Evolutionary conservation across 306 rosid genomes (phyloP).

Genomic region (Cyclanthera cordifolia): DNA sequence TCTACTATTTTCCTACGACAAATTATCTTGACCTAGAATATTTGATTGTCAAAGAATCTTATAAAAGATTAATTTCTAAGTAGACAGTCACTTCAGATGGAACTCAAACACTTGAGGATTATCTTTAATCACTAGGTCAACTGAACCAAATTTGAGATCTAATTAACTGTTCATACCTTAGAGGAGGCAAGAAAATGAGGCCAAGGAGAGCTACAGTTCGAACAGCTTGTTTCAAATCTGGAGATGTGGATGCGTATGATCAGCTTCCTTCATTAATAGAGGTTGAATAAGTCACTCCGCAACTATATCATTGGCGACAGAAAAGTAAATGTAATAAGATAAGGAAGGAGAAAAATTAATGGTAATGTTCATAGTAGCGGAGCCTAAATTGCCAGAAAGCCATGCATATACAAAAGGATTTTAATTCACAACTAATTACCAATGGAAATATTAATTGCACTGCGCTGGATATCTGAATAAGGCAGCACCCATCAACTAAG

Average conservation of each 20-base stretch:
- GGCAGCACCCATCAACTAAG: slow-evolving; percentile 6
- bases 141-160: background rate
- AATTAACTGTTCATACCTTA: background rate
- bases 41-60: too few relatives aligned
- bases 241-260: background rate
- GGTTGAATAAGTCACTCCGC: background rate
- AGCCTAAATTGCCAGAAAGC: background rate
- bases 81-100: too few relatives aligned
- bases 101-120: too few relatives aligned
- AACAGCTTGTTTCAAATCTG: background rate
- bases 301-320: background rate
- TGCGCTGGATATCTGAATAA: background rate
- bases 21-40: too few relatives aligned
- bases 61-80: too few relatives aligned
- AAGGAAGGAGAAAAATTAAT: background rate
- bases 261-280: background rate
- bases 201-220: background rate
- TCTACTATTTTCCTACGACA: too few relatives aligned
- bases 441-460: background rate
- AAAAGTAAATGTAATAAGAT: background rate
- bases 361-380: background rate
- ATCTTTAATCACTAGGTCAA: too few relatives aligned
- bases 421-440: background rate
- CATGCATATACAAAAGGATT: background rate
- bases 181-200: background rate